These are phyloP conservation scores for Torulaspora gathmanii DNA, from an alignment of 805 yeast genomes.

Conservation along the genomic window DNA sequence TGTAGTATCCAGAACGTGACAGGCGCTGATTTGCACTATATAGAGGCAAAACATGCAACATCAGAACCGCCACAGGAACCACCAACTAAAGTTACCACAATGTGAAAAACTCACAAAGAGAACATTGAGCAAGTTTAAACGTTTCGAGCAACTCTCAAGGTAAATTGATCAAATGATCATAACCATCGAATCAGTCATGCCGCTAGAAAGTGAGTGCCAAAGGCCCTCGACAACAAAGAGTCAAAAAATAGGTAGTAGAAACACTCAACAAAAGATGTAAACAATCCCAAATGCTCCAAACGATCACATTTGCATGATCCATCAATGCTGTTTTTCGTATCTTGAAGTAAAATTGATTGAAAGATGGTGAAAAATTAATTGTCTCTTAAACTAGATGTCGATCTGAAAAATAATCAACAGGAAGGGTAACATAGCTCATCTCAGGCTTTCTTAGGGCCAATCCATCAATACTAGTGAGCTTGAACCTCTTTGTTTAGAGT, in stretches of 20 bases:
- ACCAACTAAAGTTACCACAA: conserved; percentile 15
- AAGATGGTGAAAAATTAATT: background rate
- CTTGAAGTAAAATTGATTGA: background rate
- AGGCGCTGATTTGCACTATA: conserved; percentile 23
- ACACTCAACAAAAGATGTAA: background rate
- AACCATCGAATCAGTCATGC: background rate
- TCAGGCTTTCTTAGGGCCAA: conserved; percentile 1
- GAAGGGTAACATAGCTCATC: conserved; percentile 1
- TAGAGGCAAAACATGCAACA: conserved; percentile 31
- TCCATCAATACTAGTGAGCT: background rate
- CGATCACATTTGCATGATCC: conserved; percentile 1
- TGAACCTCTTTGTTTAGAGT: background rate
- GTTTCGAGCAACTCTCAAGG: background rate
- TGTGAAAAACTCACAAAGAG: conserved; percentile 25
- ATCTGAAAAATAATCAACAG: background rate
- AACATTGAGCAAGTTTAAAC: conserved; percentile 6
- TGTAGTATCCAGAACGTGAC: conserved; percentile 22
- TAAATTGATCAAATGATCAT: background rate
- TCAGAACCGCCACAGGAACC: conserved; percentile 19
- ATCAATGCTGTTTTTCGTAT: conserved; percentile 1
- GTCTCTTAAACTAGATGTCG: background rate
- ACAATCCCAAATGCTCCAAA: background rate
- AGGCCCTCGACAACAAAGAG: background rate
- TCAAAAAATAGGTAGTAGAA: background rate
- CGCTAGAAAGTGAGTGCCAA: background rate